Evolutionary conservation across 768 basidiomycete species (phyloP).

Genomic region (Trametes cinnabarina): DNA sequence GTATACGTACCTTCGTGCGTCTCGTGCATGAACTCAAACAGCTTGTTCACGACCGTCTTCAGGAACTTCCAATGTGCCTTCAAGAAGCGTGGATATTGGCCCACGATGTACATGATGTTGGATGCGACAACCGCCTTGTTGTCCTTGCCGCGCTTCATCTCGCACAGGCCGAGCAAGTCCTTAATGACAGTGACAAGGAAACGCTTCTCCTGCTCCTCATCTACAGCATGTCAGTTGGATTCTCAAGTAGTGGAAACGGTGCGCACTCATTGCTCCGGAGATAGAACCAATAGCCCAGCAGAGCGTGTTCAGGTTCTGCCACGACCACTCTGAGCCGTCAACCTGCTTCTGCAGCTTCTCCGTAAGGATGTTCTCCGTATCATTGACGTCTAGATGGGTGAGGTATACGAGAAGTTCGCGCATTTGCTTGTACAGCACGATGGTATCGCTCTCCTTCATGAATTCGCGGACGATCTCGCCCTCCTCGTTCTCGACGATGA

Average conservation of each 20-base stretch:
- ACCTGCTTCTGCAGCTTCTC: slow-evolving; percentile 98
- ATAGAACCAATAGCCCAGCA: slow-evolving; percentile 99
- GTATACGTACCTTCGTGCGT: slow-evolving; percentile 84
- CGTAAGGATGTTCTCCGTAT: slow-evolving; percentile 96
- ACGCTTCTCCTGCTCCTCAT: slow-evolving; percentile 98
- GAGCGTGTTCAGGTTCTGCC: slow-evolving; percentile 97
- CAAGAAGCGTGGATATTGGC: slow-evolving; percentile 98
- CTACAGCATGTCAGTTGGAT: slow-evolving; percentile 38
- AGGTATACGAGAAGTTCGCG: slow-evolving; percentile 96
- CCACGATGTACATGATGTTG: slow-evolving; percentile 98
- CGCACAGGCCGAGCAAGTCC: slow-evolving; percentile 93
- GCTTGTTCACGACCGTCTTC: slow-evolving; percentile 99
- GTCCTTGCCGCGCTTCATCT: slow-evolving; percentile 98
- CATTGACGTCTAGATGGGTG: slow-evolving; percentile 92
- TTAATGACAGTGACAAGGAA: slow-evolving; percentile 99
- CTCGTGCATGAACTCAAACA: slow-evolving; percentile 99
- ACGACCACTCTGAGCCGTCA: slow-evolving; percentile 97
- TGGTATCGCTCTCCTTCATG: slow-evolving; percentile 98
- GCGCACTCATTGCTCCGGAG: slow-evolving; percentile 97
- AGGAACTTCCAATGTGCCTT: slow-evolving; percentile 99
- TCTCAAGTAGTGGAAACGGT: neutral
- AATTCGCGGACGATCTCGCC: slow-evolving; percentile 99
- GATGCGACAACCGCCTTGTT: slow-evolving; percentile 99
- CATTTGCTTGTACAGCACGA: slow-evolving; percentile 98
- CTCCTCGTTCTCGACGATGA: slow-evolving; percentile 99